These are phyloP conservation scores for Balansia obtecta DNA, from an alignment of 2,329 filamentous ascomycete species.

Conservation along the genomic window DNA sequence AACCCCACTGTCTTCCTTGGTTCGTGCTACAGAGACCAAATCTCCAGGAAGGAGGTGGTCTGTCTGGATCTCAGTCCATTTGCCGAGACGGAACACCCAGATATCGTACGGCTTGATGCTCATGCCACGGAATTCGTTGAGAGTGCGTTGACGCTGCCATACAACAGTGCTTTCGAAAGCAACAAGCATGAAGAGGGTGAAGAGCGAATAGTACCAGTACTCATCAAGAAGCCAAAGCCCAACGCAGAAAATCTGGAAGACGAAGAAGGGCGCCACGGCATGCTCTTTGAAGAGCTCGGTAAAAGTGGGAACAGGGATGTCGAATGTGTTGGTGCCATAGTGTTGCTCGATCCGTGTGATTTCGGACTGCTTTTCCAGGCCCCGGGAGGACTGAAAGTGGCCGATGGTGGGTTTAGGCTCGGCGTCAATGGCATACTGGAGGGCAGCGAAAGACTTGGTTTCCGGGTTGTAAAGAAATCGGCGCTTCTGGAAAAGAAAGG, in stretches of 20 bases:
- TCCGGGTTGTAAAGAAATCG: slow-evolving; percentile 75
- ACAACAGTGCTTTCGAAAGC: slow-evolving; percentile 97
- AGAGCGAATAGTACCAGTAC: slow-evolving; percentile 99
- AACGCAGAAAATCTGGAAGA: slow-evolving; percentile 98
- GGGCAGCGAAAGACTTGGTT: slow-evolving; percentile 63
- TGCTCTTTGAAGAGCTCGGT: slow-evolving; percentile 96
- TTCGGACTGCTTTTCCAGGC: slow-evolving; percentile 62
- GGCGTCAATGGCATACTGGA: slow-evolving; percentile 71
- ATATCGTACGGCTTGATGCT: slow-evolving; percentile 97
- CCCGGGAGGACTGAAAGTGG: slow-evolving; percentile 67
- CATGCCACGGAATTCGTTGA: slow-evolving; percentile 97
- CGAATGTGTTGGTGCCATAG: slow-evolving; percentile 92
- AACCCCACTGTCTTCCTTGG: slow-evolving; percentile 93
- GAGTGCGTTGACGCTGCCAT: slow-evolving; percentile 92
- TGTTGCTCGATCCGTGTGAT: slow-evolving; percentile 74
- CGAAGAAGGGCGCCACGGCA: slow-evolving; percentile 96
- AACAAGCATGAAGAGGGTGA: slow-evolving; percentile 97
- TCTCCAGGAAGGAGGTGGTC: slow-evolving; percentile 90
- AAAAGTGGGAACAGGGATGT: slow-evolving; percentile 94
- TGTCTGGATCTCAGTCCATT: slow-evolving; percentile 80
- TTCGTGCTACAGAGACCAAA: slow-evolving; percentile 80
- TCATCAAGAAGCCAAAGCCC: slow-evolving; percentile 98
- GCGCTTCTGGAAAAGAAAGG: slow-evolving; percentile 96
- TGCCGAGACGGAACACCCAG: slow-evolving; percentile 76
- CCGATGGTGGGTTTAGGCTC: slow-evolving; percentile 72